Evolutionary conservation across 1,284 basidiomycete genomes (phyloP).

Genomic region (Veloboletus limbatus): DNA sequence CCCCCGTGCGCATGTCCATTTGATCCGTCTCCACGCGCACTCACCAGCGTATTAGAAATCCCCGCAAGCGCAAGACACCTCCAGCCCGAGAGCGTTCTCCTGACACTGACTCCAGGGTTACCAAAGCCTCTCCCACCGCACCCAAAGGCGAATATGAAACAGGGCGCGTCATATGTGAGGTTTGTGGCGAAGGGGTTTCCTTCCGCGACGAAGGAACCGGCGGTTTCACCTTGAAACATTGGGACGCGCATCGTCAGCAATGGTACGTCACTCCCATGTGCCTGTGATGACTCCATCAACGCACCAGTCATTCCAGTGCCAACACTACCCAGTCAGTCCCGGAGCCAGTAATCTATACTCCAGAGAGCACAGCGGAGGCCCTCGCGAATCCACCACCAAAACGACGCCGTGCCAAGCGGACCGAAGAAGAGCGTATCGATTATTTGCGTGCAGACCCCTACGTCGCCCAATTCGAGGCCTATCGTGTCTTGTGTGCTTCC

Average conservation of each 20-base stretch:
- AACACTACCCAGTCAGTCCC: conserved; percentile 34
- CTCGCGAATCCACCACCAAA: conserved; percentile 48
- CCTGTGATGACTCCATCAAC: conserved; percentile 4
- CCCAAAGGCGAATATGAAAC: conserved; percentile 50
- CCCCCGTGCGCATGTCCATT: conserved; percentile 22
- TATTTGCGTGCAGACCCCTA: conserved; percentile 73
- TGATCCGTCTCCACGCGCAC: conserved; percentile 20
- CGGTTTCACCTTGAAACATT: conserved; percentile 61
- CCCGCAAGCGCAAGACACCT: conserved; percentile 45
- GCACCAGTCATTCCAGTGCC: conserved; percentile 18
- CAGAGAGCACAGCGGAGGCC: conserved; percentile 39
- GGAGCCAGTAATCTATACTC: conserved; percentile 41
- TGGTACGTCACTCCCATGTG: conserved; percentile 44
- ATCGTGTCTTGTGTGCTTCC: conserved; percentile 70
- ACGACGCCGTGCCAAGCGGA: conserved; percentile 70
- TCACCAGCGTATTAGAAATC: conserved; percentile 20
- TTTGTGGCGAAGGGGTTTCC: conserved; percentile 56
- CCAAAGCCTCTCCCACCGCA: conserved; percentile 18
- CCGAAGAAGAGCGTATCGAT: conserved; percentile 73
- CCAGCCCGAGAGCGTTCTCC: conserved; percentile 25
- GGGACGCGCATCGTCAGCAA: conserved; percentile 60
- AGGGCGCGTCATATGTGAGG: conserved; percentile 61
- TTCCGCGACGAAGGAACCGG: conserved; percentile 61
- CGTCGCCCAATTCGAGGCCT: conserved; percentile 73
- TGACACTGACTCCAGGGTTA: conserved; percentile 16